Evolutionary conservation across 1,284 basidiomycete species (phyloP).

Genomic region (Xerocomus cyaneibrunnescens): DNA sequence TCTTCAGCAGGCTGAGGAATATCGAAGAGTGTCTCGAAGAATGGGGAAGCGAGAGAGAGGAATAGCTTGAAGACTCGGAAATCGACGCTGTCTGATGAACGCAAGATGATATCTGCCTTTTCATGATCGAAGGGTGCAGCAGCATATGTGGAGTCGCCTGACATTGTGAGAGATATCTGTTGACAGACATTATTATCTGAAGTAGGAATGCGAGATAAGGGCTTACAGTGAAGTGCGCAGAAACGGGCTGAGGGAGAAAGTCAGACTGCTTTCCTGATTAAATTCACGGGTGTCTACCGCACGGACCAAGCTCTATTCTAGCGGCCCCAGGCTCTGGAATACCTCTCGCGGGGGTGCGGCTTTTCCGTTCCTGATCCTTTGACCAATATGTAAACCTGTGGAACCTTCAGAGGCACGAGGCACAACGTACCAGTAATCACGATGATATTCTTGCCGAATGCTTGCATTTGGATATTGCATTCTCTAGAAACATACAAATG

Average conservation of each 20-base stretch:
- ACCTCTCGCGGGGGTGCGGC: too few species aligned
- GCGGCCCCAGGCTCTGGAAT: too few species aligned
- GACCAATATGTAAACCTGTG: not conserved
- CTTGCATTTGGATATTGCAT: not conserved
- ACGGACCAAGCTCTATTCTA: constrained; percentile 1
- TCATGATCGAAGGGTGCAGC: too few species aligned
- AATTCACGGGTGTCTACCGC: not conserved
- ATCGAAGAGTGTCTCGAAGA: not conserved
- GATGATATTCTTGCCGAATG: not conserved
- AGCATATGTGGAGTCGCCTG: too few species aligned
- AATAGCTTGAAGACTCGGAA: too few species aligned
- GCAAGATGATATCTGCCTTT: too few species aligned
- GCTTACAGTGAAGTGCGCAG: not conserved
- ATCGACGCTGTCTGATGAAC: too few species aligned
- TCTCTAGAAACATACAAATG: not conserved
- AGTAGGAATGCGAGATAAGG: not conserved
- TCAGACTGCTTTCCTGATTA: not conserved
- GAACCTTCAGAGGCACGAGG: not conserved
- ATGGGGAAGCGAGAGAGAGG: too few species aligned
- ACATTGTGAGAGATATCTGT: too few species aligned
- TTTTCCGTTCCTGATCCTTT: not conserved
- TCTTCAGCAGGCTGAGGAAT: not conserved
- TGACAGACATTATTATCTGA: too few species aligned
- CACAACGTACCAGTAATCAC: not conserved
- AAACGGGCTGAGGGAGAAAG: not conserved